phyloP scores from a whole-genome alignment of 2,329 filamentous ascomycete genomes.

The Alternaria tenuissima region DNA sequence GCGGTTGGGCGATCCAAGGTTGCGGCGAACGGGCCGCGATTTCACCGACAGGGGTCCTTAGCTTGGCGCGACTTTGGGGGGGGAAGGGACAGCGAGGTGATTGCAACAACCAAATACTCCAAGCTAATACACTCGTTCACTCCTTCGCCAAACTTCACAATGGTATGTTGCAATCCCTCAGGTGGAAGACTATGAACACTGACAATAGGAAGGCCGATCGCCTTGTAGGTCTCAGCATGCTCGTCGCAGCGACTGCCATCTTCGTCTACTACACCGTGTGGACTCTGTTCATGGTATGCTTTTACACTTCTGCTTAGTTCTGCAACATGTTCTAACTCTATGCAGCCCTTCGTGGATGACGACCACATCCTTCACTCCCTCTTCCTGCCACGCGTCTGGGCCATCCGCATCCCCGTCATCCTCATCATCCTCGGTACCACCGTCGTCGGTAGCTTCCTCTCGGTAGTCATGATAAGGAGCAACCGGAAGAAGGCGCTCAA shows the following conservation, averaged over 20 bases:
- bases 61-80: conserved; percentile 21
- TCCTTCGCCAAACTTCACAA: conserved; percentile 31
- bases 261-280: conserved; percentile 96
- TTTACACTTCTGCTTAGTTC: background rate
- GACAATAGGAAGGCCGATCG: conserved; percentile 78
- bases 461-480: conserved; percentile 98
- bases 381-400: conserved; percentile 98
- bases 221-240: conserved; percentile 78
- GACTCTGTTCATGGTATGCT: conserved; percentile 91
- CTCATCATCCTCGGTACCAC: conserved; percentile 90
- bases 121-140: conserved; percentile 28
- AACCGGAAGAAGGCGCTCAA: conserved; percentile 98
- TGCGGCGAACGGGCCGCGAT: conserved; percentile 27
- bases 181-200: background rate
- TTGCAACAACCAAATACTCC: conserved; percentile 18
- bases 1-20: conserved; percentile 4
- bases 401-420: conserved; percentile 97
- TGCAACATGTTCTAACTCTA: background rate
- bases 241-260: conserved; percentile 74
- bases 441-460: conserved; percentile 94
- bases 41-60: conserved; percentile 25
- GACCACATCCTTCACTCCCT: conserved; percentile 92
- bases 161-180: conserved; percentile 27
- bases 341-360: conserved; percentile 93
- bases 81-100: conserved; percentile 28